Evolutionary conservation across 176 grass and related monocot species (phyloP).

Genomic region (Eleusine indica): DNA sequence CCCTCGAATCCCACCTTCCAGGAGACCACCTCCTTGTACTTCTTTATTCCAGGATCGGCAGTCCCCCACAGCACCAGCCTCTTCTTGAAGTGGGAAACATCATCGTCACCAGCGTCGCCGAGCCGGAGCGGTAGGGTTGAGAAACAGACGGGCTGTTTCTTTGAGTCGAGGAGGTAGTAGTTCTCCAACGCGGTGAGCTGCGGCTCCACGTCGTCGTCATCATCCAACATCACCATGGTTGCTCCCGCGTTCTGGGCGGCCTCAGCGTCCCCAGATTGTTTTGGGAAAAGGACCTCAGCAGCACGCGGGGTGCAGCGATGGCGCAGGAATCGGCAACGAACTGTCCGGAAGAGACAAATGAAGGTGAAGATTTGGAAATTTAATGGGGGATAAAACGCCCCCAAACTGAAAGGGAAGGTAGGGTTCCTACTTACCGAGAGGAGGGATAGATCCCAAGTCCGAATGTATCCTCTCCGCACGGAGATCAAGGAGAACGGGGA

Average conservation of each 20-base stretch:
- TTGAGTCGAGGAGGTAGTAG: constrained; percentile 50
- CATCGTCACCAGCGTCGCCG: background rate
- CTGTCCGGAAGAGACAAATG: background rate
- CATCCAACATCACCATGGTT: constrained; percentile 41
- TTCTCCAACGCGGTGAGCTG: constrained; percentile 41
- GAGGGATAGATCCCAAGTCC: background rate
- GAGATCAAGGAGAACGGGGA: background rate
- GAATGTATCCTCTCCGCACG: background rate
- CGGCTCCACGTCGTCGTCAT: constrained; percentile 46
- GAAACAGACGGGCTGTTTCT: constrained; percentile 46
- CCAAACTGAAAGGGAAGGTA: background rate
- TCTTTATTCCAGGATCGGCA: constrained; percentile 26
- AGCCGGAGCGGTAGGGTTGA: constrained; percentile 42
- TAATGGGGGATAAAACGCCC: background rate
- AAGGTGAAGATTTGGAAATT: background rate
- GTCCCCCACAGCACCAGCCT: constrained; percentile 50
- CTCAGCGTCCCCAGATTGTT: constrained; percentile 8
- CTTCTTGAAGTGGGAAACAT: background rate
- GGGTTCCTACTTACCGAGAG: constrained; percentile 19
- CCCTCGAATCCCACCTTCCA: constrained; percentile 65
- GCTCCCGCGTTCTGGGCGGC: background rate
- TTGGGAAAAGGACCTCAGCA: background rate
- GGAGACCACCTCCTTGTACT: constrained; percentile 54
- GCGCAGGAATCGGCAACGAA: background rate
- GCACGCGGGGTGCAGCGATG: background rate